A percentile compares a stretch with the other conserved stretches of the same genome.
phyloP scores from a whole-genome alignment of 2,329 filamentous ascomycete genomes.

The Penicillium hordei region DNA sequence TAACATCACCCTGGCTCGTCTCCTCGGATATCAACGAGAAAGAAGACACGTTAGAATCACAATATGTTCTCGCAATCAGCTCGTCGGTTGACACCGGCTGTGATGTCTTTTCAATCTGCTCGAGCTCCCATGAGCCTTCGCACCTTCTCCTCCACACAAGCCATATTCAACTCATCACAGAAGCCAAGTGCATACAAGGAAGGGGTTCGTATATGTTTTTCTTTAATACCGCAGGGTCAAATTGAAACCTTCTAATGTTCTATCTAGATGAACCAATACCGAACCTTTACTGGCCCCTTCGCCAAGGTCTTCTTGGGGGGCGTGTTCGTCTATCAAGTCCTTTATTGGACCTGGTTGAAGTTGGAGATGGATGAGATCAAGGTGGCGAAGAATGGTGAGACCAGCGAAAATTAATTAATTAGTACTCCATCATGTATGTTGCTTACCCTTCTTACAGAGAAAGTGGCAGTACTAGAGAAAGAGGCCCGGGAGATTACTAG shows the following conservation, averaged over 20 bases:
- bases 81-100: neutral
- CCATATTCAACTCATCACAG: slow-evolving; percentile 6
- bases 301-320: slow-evolving; percentile 51
- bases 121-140: neutral
- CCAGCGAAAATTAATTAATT: neutral
- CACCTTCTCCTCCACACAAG: slow-evolving; percentile 11
- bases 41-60: neutral
- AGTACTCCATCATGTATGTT: neutral
- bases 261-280: slow-evolving; percentile 41
- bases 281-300: slow-evolving; percentile 44
- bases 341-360: slow-evolving; percentile 51
- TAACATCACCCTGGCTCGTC: slow-evolving; percentile 16
- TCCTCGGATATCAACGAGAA: slow-evolving; percentile 3
- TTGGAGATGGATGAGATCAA: slow-evolving; percentile 49
- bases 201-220: slow-evolving; percentile 24
- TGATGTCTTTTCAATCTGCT: slow-evolving; percentile 7
- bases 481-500: slow-evolving; percentile 36
- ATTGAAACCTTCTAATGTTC: neutral
- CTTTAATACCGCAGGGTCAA: neutral
- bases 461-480: slow-evolving; percentile 37
- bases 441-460: slow-evolving; percentile 25
- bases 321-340: slow-evolving; percentile 50
- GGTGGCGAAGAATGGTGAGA: slow-evolving; percentile 41
- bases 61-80: slow-evolving; percentile 4
- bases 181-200: slow-evolving; percentile 28